Conservation (phyloP, 2,329 filamentous ascomycete species). For the Cercospora citrullina region DNA sequence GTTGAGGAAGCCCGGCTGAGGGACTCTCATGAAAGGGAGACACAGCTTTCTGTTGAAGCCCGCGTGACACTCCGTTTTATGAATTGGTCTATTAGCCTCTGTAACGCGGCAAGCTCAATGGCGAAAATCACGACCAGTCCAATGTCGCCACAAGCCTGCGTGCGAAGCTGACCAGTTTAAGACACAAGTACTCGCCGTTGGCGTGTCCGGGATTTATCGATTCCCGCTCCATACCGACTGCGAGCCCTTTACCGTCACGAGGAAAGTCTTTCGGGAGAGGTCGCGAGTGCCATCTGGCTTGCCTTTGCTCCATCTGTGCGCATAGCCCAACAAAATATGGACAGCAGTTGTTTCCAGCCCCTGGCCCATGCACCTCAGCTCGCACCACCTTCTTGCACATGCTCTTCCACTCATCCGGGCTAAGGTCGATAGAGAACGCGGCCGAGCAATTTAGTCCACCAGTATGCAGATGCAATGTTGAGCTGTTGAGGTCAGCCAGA, state of each 20-base stretch:
- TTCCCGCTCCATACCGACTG: constrained; percentile 14
- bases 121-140: constrained; percentile 29
- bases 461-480: constrained; percentile 46
- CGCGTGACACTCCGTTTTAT: neutral
- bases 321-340: constrained; percentile 41
- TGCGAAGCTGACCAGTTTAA: constrained; percentile 32
- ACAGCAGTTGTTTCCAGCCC: constrained; percentile 31
- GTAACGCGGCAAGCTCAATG: neutral
- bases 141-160: constrained; percentile 30
- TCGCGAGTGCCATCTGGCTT: constrained; percentile 44
- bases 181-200: constrained; percentile 36
- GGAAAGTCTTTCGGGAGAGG: constrained; percentile 30
- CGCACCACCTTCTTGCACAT: constrained; percentile 49
- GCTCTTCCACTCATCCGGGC: constrained; percentile 45
- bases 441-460: constrained; percentile 46
- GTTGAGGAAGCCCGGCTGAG: constrained; percentile 43
- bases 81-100: neutral
- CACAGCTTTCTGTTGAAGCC: neutral
- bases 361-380: constrained; percentile 45
- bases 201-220: neutral
- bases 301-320: constrained; percentile 44
- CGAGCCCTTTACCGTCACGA: constrained; percentile 17
- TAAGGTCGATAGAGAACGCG: constrained; percentile 48
- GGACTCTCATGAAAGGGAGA: neutral
- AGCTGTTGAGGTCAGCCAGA: constrained; percentile 45